Base-by-base conservation (phyloP, 1,284 basidiomycete species). In the Trichosporon sp. region DNA sequence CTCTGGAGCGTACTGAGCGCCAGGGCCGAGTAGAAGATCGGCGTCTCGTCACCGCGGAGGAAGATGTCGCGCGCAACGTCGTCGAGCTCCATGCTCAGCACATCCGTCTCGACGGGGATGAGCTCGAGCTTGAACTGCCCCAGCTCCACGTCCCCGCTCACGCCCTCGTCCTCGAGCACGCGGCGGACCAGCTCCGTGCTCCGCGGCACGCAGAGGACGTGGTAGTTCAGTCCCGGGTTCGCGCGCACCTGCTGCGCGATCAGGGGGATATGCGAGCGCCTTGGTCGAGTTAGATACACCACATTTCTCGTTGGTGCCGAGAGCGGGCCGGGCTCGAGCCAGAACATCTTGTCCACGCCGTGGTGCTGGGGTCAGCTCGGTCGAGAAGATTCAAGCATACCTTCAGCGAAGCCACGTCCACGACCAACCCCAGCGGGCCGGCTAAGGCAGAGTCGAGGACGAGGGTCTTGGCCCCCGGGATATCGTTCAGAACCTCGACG, bases 301-400 rank as follows among this genome's bases (percentile, higher is more conserved):
- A 99, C 90, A 76, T 95, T 96, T 38, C 92, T 89, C 2, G 96
- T 95, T 2, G 89, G 88, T 0, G 93, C 92, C 56, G 90, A 89
- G 68, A 97, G 85, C 10, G 92, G 90, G 35, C 94, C 94, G 7
- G 90, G 81, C 83, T 99, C 97, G 32, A 99, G 89, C 97, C 97
- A 99, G 84, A 97, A 98, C 92, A 99, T 96, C 86, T 97, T 97
- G 85, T 98, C 96, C 3, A 99, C 95, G 3, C 94, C 96, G 88
- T 98, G 96, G 81, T 98, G 93, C 92, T 98, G 77, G 1, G 31
- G 48, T 68, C 59, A 61, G 38, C 56, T 54, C 26, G 26, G 26
- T 26, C 26, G 26, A 26, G 26, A 26, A 26, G 26, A 26, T 26
- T 26, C 26, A 26, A 10, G 77, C 84, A 46, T 71, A 94, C 95